Conservation (phyloP, 495 filamentous ascomycete species). For the Astrocystis sublimbata region DNA sequence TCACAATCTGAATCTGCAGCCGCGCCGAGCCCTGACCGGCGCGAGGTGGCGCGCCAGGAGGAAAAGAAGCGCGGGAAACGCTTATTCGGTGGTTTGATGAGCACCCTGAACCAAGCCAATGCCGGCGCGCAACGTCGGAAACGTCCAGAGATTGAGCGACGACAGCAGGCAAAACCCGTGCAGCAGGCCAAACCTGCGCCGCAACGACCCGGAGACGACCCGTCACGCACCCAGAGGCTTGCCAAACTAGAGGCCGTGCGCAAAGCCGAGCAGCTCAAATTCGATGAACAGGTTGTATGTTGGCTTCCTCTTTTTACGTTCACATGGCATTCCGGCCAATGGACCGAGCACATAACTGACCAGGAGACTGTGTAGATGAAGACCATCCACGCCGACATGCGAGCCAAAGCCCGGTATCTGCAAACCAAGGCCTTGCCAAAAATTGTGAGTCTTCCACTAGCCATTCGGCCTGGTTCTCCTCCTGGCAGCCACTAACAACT, state of each 20-base stretch:
- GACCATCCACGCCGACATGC: slow-evolving; percentile 69
- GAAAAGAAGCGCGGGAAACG: slow-evolving; percentile 86
- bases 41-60: slow-evolving; percentile 59
- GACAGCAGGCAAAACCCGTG: slow-evolving; percentile 80
- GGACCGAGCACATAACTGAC: slow-evolving; percentile 27
- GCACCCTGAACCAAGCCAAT: slow-evolving; percentile 80
- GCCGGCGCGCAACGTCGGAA: slow-evolving; percentile 67
- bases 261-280: slow-evolving; percentile 69
- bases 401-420: slow-evolving; percentile 72
- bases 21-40: slow-evolving; percentile 33
- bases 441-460: slow-evolving; percentile 59
- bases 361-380: slow-evolving; percentile 66
- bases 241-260: slow-evolving; percentile 62
- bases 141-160: slow-evolving; percentile 85
- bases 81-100: slow-evolving; percentile 85
- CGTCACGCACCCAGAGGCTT: slow-evolving; percentile 60
- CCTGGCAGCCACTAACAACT: slow-evolving; percentile 23
- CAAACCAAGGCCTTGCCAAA: slow-evolving; percentile 72
- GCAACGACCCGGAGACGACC: slow-evolving; percentile 67
- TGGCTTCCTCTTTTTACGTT: neutral
- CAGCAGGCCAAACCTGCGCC: slow-evolving; percentile 75
- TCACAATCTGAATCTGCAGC: slow-evolving; percentile 35
- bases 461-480: neutral
- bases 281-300: slow-evolving; percentile 78
- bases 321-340: neutral